phyloP scores from a whole-genome alignment of 2,329 filamentous ascomycete genomes.

The Xylariaceae sp. region DNA sequence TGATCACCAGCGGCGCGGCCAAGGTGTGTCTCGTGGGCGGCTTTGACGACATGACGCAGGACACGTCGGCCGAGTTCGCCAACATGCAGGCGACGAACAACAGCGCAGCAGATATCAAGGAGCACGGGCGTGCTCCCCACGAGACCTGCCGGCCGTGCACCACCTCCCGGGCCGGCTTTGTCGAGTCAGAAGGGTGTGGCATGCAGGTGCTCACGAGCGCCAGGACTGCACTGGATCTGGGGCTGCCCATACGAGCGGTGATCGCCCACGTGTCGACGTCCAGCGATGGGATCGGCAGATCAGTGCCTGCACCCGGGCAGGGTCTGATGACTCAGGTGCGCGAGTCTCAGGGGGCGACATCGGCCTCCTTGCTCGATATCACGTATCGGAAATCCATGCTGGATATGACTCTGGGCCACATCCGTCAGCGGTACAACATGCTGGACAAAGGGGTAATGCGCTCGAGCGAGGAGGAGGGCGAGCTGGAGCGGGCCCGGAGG shows the following conservation, averaged over 20 bases:
- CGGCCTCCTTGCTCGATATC: constrained; percentile 92
- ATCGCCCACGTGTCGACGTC: constrained; percentile 90
- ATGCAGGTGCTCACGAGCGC: constrained; percentile 98
- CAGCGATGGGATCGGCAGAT: constrained; percentile 98
- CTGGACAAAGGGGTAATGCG: constrained; percentile 51
- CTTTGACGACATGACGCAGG: constrained; percentile 98
- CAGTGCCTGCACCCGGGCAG: constrained; percentile 91
- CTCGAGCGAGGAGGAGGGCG: constrained; percentile 82
- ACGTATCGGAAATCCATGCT: constrained; percentile 90
- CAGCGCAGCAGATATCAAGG: constrained; percentile 91
- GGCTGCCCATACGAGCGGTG: constrained; percentile 94
- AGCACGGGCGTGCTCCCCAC: constrained; percentile 85
- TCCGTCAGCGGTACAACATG: no score
- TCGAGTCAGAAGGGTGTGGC: constrained; percentile 98
- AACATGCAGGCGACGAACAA: constrained; percentile 99
- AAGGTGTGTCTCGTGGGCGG: constrained; percentile 96
- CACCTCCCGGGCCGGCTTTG: constrained; percentile 94
- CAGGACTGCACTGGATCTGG: constrained; percentile 93
- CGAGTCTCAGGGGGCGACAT: constrained; percentile 85
- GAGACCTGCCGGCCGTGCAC: constrained; percentile 99
- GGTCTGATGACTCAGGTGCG: constrained; percentile 95
- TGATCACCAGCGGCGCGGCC: constrained; percentile 96
- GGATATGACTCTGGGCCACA: no score
- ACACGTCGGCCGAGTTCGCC: constrained; percentile 98
- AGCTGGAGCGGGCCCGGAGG: constrained; percentile 77